Evolutionary conservation across 495 filamentous ascomycete genomes (phyloP), one percentile per base, ranked within the genome.

Genomic region (Penicillium waksmanii): DNA sequence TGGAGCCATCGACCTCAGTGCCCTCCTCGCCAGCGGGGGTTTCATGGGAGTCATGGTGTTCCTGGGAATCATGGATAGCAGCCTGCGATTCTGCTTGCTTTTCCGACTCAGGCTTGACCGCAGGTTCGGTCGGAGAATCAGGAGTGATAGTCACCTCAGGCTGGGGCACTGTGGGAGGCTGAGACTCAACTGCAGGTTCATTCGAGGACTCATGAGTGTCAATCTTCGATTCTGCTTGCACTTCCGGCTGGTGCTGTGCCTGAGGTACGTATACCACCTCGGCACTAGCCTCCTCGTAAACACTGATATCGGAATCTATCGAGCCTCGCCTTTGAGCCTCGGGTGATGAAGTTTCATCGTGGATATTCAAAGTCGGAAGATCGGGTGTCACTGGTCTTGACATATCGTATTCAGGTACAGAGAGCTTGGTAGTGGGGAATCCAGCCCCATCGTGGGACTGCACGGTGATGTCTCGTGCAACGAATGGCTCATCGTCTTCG

Each of bases 241-340:
- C 17, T n/a, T 48, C 19, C 46, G 46, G 11, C 23, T 13, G 19
- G 3, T 48, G 18, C 46, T 48, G 8, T 48, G 46, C 3, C 19
- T 12, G 8, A 19, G 23, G 10, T 18, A 54, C 62, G 19, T 36
- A 23, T 25, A 49, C 43, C 34, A 60, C 56, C 5, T 56, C 58
- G 17, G 54, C 61, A 53, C 25, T 61, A 8, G 66, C 68, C 56
- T 70, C 67, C 60, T 68, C 66, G 46, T 71, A 71, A 13, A 71
- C 49, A 38, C 66, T 69, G 19, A 46, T 21, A 15, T 64, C 68
- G n/a, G 68, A 68, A 35, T 65, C 61, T 10, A 61, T 55, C 33
- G 68, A 71, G 34, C 36, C 15, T 35, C 68, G 60, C 17, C 54
- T 62, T 34, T 23, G 53, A 2, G 53, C 47, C 11, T 46, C 36